Base-by-base conservation (phyloP, 805 yeast genomes). In the Kazachstania viticola region DNA sequence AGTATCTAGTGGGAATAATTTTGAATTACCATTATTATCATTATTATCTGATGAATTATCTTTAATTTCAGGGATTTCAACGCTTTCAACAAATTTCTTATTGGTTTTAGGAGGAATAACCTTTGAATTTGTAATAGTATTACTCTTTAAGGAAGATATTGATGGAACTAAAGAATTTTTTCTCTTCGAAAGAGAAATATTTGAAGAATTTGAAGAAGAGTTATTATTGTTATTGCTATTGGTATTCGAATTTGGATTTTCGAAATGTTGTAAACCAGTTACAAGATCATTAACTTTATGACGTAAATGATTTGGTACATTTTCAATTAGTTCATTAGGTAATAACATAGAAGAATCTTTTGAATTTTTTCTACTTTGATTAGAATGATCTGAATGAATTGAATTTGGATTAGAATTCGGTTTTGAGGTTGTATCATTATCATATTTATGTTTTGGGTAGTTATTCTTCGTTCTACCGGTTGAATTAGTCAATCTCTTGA, bases 1-100 rank as follows among this genome's bases (percentile, higher is more conserved):
- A 3, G 56, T 48, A 30, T 54, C 58, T 27, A 54, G 27, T 14
- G 36, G 46, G 32, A 48, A 46, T 11, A 43, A 41, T 9, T 21
- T 15, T 8, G 30, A 17, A n/a, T 17, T 17, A 14, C 26, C 15
- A n/a, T 23, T n/a, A 9, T 8, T 9, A 9, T 23, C 25, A 6
- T 23, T n/a, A 23, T 23, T 23, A 8, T 23, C 25, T 8, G 8
- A 6, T 9, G 14, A 13, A 9, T 23, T 13, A 9, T 9, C 14
- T 6, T 8, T 23, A 6, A 7, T 19, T 19, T 19, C 21, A 19
- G 21, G 21, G 11, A 19, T 19, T 19, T 19, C 21, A 7, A 7
- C 11, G 21, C 21, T 19, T 11, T 19, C 21, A 19, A 19, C 21
- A 19, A 19, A 19, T 7, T 11, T n/a, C n/a, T n/a, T n/a, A n/a